Base-by-base conservation (phyloP, 306 rosid genomes). In the Arachis hypogaea region DNA sequence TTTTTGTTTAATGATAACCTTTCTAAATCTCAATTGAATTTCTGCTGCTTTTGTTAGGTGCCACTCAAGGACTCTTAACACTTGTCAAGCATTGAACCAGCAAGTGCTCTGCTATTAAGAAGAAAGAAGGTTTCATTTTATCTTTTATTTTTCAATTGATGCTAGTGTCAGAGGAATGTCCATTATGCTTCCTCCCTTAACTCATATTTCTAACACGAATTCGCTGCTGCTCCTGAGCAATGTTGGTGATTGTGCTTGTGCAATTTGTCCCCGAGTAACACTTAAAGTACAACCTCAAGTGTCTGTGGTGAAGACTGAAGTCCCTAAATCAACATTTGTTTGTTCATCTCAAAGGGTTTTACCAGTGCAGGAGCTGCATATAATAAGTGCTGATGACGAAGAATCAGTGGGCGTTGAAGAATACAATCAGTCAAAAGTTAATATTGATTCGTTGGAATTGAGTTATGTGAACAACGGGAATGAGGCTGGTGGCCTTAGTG, bases 111-210 rank as follows among this genome's bases (percentile, higher is more conserved):
- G 4, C 38, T 33, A 33, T 33, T 33, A 33, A 33, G 38, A 33
- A 33, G 38, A 33, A 33, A 33, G 38, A 33, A 33, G 38, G 2
- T 33, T 33, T 33, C 38, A 33, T 33, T 33, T 33, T 33, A 33
- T 42, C 55, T 6, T 73, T 58, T 72, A 28, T 51, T 44, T 78
- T 56, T 78, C 67, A 60, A 47, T 64, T 85, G 11, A 38, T 65
- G 54, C 68, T 84, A 88, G 90, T 62, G 59, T 75, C 84, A 87
- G 93, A 85, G 81, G 75, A 72, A 80, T 86, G 68, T 73, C 77
- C n/a, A 46, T 77, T 78, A 73, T 74, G 63, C 62, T 61, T 46
- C 66, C 71, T 51, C 51, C 84, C 77, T 67, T 77, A 46, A 69
- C 64, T 77, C 74, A 42, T 29, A 45, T 76, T 78, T 77, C 83